Base-by-base conservation (phyloP, 345 rosid genomes). In the Populus ilicifolia region DNA sequence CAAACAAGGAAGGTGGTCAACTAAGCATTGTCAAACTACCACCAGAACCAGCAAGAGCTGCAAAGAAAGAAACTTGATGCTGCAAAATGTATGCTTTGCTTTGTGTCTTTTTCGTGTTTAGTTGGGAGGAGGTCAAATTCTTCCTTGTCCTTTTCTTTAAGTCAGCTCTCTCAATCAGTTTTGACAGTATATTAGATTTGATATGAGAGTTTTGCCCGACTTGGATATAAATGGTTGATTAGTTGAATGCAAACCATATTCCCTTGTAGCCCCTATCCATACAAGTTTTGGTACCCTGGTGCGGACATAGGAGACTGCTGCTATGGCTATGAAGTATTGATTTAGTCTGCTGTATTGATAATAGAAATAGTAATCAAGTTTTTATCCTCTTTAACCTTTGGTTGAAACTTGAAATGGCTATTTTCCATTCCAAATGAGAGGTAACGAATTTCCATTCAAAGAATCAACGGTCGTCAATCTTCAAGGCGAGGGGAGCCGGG, bases 1-100 rank as follows among this genome's bases (percentile, higher is more conserved):
- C 95, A 29, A 84, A 87, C 80, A 90, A 93, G 77, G 94, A 87
- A 79, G 97, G 98, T 20, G 97, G 97, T 29, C 96, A 87, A 76
- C 86, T 93, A 25, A 87, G 88, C 39, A 85, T 92, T 18, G 80
- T 95, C 46, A 92, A 92, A 72, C 67, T 84, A 10, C 82, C 87
- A 38, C 23, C 84, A 7, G 91, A 77, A 69, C 33, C 89, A 9
- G 70, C 91, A 4, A 78, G 50, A 8, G 79, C 77, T 74, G 84
- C 78, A 14, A 82, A 90, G 83, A 89, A 90, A 46, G 83, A 54
- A 56, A 8, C 39, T 46, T 38, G 59, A 61, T 18, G 18, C 35
- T 5, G 8, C 13, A 44, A 66, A 33, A 70, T 52, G 35, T 33
- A 21, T 43, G 20, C 46, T 12, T 5, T 56, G 27, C 8, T 62